phyloP scores from a whole-genome alignment of 371 early-diverging fungal species.

The Entomophthora muscae region DNA sequence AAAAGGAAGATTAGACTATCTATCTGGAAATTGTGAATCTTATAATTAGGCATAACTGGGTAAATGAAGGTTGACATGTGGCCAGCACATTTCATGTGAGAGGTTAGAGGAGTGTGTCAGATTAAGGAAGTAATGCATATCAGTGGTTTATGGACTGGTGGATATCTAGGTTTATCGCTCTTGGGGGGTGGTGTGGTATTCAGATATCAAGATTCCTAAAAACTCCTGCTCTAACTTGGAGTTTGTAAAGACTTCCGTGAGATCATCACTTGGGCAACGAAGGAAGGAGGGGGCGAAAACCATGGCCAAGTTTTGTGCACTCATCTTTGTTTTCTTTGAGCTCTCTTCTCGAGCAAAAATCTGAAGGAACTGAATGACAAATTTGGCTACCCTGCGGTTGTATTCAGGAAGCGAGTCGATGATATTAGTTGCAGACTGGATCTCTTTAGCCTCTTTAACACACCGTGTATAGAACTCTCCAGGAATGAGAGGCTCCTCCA shows the following conservation, averaged over 20 bases:
- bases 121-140: too few species aligned
- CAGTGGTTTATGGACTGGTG: too few species aligned
- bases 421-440: constrained; percentile 31
- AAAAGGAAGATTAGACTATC: too few species aligned
- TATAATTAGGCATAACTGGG: too few species aligned
- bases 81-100: too few species aligned
- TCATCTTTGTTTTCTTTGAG: constrained; percentile 68
- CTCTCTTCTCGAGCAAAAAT: constrained; percentile 55
- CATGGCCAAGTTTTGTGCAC: constrained; percentile 75
- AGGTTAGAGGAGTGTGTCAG: too few species aligned
- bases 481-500: constrained; percentile 79
- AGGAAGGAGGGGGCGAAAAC: constrained; percentile 93
- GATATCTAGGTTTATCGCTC: not conserved
- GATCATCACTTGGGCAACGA: constrained; percentile 46
- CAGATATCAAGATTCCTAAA: not conserved
- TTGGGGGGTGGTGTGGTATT: not conserved
- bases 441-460: constrained; percentile 33
- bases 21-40: too few species aligned
- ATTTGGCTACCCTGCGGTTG: constrained; percentile 57
- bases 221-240: constrained; percentile 8
- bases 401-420: constrained; percentile 46
- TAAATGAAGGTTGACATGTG: too few species aligned
- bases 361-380: constrained; percentile 63
- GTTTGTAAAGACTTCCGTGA: constrained; percentile 7
- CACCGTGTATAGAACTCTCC: constrained; percentile 57